Evolutionary conservation across 345 rosid species (phyloP).

Genomic region (Cardamine chenopodiifolia): DNA sequence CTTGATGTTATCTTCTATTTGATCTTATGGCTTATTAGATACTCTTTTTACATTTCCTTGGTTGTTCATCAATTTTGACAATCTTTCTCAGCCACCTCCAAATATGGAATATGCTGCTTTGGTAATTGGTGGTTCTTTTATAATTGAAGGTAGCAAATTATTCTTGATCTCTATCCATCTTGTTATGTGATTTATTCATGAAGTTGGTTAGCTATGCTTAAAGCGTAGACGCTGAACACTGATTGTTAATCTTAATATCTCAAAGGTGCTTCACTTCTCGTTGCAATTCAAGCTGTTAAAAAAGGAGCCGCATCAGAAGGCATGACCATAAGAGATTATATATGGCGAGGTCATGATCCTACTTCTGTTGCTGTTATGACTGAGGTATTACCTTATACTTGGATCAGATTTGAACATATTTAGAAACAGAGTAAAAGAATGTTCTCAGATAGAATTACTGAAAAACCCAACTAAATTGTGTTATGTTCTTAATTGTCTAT

Average conservation of each 20-base stretch:
- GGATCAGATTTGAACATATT: background rate
- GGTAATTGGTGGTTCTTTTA: conserved; percentile 91
- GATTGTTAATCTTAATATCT: conserved; percentile 12
- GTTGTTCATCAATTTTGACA: conserved; percentile 29
- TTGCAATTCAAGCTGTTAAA: conserved; percentile 95
- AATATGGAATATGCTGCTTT: conserved; percentile 86
- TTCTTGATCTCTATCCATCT: conserved; percentile 22
- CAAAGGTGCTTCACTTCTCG: conserved; percentile 90
- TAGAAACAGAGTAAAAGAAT: background rate
- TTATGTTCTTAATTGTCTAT: background rate
- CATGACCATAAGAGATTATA: conserved; percentile 80
- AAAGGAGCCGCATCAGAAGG: conserved; percentile 98
- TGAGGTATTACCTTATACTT: conserved; percentile 56
- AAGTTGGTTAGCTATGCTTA: background rate
- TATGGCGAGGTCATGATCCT: conserved; percentile 99
- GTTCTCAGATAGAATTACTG: background rate
- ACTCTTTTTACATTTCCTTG: background rate
- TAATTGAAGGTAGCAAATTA: conserved; percentile 74
- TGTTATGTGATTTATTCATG: background rate
- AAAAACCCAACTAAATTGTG: conserved; percentile 1
- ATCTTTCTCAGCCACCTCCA: conserved; percentile 70
- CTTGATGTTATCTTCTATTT: background rate
- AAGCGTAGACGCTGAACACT: background rate
- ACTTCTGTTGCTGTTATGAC: conserved; percentile 99
- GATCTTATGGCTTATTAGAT: conserved; percentile 19